Conservation (phyloP, 1,284 basidiomycete genomes). For the Kwoniella shivajii region DNA sequence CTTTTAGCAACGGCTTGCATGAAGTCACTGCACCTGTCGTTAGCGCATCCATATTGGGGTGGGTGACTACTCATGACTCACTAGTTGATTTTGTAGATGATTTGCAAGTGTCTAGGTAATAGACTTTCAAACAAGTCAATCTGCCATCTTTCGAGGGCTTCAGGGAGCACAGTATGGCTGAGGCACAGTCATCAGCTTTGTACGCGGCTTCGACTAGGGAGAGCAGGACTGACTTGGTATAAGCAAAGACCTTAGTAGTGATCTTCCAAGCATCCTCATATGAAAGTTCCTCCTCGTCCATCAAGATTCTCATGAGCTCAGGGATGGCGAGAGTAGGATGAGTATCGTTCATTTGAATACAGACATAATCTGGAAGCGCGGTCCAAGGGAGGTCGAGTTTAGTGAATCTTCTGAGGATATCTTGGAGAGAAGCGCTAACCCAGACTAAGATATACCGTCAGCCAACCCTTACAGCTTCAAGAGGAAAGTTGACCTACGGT, state of each 20-base stretch:
- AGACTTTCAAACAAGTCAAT: slow-evolving; percentile 78
- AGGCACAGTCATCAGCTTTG: slow-evolving; percentile 6
- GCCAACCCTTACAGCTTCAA: not conserved
- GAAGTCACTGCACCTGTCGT: slow-evolving; percentile 33
- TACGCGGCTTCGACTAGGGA: too few species aligned
- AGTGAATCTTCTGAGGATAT: slow-evolving; percentile 67
- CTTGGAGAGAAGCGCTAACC: slow-evolving; percentile 60
- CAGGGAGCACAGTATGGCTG: slow-evolving; percentile 45
- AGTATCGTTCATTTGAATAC: slow-evolving; percentile 79
- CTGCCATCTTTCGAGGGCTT: slow-evolving; percentile 74
- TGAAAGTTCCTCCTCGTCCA: slow-evolving; percentile 79
- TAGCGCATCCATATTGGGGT: slow-evolving; percentile 39
- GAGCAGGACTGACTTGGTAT: slow-evolving; percentile 67
- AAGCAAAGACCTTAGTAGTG: slow-evolving; percentile 84
- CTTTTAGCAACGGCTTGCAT: slow-evolving; percentile 75
- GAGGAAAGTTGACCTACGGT: slow-evolving; percentile 62
- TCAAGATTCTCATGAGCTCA: slow-evolving; percentile 84
- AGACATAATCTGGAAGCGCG: slow-evolving; percentile 75
- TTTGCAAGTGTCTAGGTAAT: slow-evolving; percentile 69
- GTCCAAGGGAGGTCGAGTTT: slow-evolving; percentile 54
- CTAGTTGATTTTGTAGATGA: slow-evolving; percentile 79
- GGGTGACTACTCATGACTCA: too few species aligned
- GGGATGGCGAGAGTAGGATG: slow-evolving; percentile 91
- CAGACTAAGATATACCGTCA: slow-evolving; percentile 20
- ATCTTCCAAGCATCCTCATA: slow-evolving; percentile 86